Base-by-base conservation (phyloP, 1,284 basidiomycete species). In the Malassezia furfur region DNA sequence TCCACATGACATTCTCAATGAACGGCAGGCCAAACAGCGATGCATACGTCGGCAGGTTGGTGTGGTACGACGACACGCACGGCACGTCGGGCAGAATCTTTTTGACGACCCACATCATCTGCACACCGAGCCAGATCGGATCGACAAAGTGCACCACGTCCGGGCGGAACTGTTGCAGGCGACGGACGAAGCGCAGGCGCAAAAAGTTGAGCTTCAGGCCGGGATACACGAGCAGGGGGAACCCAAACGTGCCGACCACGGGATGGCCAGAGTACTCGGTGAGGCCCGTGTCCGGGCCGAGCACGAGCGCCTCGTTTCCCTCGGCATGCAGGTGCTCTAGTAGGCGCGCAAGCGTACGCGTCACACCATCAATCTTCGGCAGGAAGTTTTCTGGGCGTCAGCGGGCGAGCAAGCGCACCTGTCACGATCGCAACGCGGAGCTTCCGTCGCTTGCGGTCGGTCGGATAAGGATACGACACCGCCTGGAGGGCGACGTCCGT, bases 121-220 rank as follows among this genome's bases (percentile, higher is more conserved):
- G 68, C 6, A 75, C 76, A 11, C 80, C 80, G 11, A 81, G 76
- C 80, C 80, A 82, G 54, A 82, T 81, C 0, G 81, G 79, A 62
- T 80, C 79, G 46, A 75, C 68, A 54, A 72, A 74, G 59, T 74
- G 72, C 40, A 72, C 77, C 8, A 82, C 79, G 60, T 82, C 81
- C 1, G 81, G 80, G 58, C 80, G 66, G 66, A 77, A 77, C 36
- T 76, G 74, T 37, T 70, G 66, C 22, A 77, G 54, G 15, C 77
- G 74, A n/a, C 76, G 69, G 50, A 81, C 67, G 64, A 82, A 81
- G 39, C 77, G 76, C 1, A 80, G 80, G 1, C 80, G 77, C 45
- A 81, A 75, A 61, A 82, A 82, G 70, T 82, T 82, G 63, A 82
- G 77, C 70, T 80, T 81, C 44, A 82, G 75, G 0, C 79, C 79